Conservation (phyloP, 495 filamentous ascomycete species). For the Daldinia caldariorum region DNA sequence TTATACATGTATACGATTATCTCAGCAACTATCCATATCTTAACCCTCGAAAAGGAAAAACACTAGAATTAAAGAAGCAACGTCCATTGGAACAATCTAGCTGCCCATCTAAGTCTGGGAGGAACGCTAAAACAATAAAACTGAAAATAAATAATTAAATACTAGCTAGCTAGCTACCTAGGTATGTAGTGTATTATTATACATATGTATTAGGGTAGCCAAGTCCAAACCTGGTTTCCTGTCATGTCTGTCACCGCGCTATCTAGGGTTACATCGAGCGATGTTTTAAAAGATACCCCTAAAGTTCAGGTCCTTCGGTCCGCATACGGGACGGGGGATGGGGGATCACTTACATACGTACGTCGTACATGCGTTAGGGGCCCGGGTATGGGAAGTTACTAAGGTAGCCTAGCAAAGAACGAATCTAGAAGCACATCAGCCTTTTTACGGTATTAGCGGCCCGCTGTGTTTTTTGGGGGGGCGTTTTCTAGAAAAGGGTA, state of each 20-base stretch:
- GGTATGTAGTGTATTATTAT: no score
- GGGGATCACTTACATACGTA: neutral
- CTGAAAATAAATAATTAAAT: no score
- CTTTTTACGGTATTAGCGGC: conserved; percentile 25
- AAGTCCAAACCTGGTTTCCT: neutral
- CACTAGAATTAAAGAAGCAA: neutral
- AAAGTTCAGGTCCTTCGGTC: neutral
- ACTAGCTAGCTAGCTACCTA: no score
- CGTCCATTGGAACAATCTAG: neutral
- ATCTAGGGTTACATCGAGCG: conserved; percentile 6
- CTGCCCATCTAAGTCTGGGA: neutral
- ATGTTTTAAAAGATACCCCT: neutral
- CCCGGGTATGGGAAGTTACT: no score
- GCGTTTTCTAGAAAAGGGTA: conserved; percentile 7
- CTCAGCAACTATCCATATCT: neutral
- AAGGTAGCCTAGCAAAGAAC: neutral
- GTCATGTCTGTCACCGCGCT: neutral
- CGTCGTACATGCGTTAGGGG: neutral
- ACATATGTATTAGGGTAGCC: no score
- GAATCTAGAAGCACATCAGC: conserved; percentile 4
- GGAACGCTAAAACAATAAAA: conserved; percentile 1
- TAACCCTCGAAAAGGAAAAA: neutral
- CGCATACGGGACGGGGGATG: neutral
- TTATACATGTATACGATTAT: neutral
- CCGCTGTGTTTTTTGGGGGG: conserved; percentile 22